These are phyloP conservation scores for Lagenaria siceraria DNA, from an alignment of 306 rosid species.

Conservation along the genomic window DNA sequence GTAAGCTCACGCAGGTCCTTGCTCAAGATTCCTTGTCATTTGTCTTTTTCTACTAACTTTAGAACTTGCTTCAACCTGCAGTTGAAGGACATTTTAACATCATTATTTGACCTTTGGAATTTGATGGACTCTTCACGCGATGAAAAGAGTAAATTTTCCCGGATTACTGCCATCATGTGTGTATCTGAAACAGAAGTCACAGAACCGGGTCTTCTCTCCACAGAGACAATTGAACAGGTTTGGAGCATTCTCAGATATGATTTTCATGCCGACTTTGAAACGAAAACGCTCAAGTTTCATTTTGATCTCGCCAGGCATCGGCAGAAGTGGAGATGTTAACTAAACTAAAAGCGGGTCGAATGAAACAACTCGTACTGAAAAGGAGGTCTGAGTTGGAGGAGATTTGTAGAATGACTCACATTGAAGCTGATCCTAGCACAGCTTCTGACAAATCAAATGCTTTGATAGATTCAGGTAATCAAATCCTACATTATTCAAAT, in stretches of 20 bases:
- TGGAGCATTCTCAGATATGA: conserved; percentile 4
- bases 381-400: conserved; percentile 81
- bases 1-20: conserved; percentile 18
- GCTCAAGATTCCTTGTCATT: neutral
- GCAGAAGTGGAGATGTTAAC: conserved; percentile 83
- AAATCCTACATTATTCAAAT: neutral
- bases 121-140: conserved; percentile 93
- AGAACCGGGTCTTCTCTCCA: conserved; percentile 60
- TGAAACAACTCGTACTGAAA: conserved; percentile 93
- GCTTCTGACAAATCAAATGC: conserved; percentile 81
- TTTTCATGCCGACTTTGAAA: neutral
- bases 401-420: conserved; percentile 66
- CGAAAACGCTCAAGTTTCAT: neutral
- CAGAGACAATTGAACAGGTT: conserved; percentile 69
- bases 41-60: neutral
- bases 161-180: conserved; percentile 42
- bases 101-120: conserved; percentile 80
- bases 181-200: conserved; percentile 51
- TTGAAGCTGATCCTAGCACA: conserved; percentile 82
- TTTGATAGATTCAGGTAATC: conserved; percentile 81
- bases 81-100: conserved; percentile 58
- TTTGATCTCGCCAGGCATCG: conserved; percentile 44
- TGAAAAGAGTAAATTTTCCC: conserved; percentile 50
- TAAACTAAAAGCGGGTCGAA: conserved; percentile 80
- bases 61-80: conserved; percentile 31